phyloP scores from a whole-genome alignment of 176 grass and related monocot genomes.

The barley (Hordeum vulgare) region DNA sequence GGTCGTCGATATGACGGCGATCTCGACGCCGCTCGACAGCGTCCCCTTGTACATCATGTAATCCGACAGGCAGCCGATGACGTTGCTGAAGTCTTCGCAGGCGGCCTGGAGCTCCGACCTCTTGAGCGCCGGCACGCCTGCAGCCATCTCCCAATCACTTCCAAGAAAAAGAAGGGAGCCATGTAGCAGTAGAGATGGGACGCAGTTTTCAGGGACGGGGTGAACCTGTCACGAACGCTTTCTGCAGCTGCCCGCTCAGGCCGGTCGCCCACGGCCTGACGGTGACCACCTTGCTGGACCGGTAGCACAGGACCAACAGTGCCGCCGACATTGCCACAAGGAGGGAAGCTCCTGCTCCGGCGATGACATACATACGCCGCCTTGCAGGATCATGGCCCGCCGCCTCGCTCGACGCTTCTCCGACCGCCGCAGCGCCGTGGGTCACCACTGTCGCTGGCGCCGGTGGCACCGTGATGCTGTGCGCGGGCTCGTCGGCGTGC shows the following conservation, averaged over 20 bases:
- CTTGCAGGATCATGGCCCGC: not conserved
- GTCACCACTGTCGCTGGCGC: not conserved
- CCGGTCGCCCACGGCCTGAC: slow-evolving; percentile 64
- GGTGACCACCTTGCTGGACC: slow-evolving; percentile 50
- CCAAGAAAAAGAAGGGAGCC: not conserved
- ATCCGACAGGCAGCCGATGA: slow-evolving; percentile 51
- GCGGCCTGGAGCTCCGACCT: slow-evolving; percentile 62
- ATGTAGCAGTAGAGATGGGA: not conserved
- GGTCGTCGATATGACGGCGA: slow-evolving; percentile 67
- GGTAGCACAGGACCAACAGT: slow-evolving; percentile 35
- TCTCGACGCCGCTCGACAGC: slow-evolving; percentile 76
- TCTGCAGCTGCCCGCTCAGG: slow-evolving; percentile 66
- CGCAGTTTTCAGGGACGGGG: not conserved
- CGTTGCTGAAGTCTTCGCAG: slow-evolving; percentile 88
- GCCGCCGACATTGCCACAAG: slow-evolving; percentile 9
- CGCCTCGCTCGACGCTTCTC: not conserved
- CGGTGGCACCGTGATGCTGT: slow-evolving; percentile 13
- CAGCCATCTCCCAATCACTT: not conserved
- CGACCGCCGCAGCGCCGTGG: not conserved
- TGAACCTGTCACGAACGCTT: slow-evolving; percentile 60
- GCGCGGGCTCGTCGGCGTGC: not conserved
- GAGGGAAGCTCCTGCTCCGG: slow-evolving; percentile 33
- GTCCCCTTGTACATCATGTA: slow-evolving; percentile 83
- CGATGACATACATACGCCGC: slow-evolving; percentile 26
- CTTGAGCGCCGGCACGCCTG: slow-evolving; percentile 63